These are phyloP conservation scores for Gremmenia infestans DNA, from an alignment of 2,329 filamentous ascomycete species.

Conservation along the genomic window DNA sequence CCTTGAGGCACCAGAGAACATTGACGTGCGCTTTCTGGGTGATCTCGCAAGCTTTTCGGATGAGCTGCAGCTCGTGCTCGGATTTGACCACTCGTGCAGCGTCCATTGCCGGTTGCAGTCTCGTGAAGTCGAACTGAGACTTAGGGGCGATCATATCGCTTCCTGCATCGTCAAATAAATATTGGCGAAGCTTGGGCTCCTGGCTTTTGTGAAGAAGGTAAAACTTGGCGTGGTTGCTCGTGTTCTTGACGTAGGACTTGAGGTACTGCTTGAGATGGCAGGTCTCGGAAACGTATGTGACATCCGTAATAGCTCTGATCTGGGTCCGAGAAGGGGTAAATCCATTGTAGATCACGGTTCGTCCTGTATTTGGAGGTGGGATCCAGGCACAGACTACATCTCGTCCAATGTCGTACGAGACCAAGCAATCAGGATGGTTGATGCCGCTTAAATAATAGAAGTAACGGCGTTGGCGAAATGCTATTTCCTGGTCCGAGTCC, in stretches of 20 bases:
- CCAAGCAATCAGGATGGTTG: conserved; percentile 47
- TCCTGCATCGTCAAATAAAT: not conserved
- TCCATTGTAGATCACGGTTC: conserved; percentile 59
- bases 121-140: conserved; percentile 41
- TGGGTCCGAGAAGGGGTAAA: conserved; percentile 55
- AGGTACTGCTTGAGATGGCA: conserved; percentile 46
- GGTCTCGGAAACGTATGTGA: conserved; percentile 65
- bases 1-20: conserved; percentile 60
- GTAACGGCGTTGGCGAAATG: conserved; percentile 55
- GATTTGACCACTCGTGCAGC: conserved; percentile 77
- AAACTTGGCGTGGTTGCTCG: conserved; percentile 34
- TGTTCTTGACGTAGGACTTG: conserved; percentile 36
- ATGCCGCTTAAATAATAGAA: conserved; percentile 56
- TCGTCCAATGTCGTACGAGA: conserved; percentile 52
- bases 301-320: conserved; percentile 57
- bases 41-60: conserved; percentile 75
- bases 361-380: conserved; percentile 57
- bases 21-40: conserved; percentile 71
- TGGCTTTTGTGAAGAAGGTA: conserved; percentile 44
- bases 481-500: conserved; percentile 53
- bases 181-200: conserved; percentile 9
- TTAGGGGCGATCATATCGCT: not conserved
- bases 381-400: conserved; percentile 70
- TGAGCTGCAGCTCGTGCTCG: conserved; percentile 76
- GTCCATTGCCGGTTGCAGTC: conserved; percentile 69